Percentiles rank a stretch among this genome's conserved stretches.
Conservation (phyloP, 805 yeast species). For the Zygosaccharomyces lentus region DNA sequence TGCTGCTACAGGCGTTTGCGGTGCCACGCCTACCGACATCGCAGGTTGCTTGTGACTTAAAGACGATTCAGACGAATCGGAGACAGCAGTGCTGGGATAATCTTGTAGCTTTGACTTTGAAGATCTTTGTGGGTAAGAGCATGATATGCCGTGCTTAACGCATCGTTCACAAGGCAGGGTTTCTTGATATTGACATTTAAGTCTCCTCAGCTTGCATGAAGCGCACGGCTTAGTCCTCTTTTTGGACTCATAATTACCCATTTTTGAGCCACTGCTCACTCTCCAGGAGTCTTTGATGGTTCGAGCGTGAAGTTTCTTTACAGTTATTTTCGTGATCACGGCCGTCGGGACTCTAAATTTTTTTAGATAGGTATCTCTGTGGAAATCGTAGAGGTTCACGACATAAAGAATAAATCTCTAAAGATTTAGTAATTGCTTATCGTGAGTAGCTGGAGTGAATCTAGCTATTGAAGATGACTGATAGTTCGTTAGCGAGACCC, state of each 20-base stretch:
- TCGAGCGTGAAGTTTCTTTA: not conserved
- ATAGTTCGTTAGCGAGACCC: too few relatives aligned
- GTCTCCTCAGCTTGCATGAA: conserved; percentile 57
- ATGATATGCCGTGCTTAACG: conserved; percentile 45
- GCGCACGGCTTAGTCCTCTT: conserved; percentile 54
- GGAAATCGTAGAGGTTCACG: not conserved
- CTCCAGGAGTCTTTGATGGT: not conserved
- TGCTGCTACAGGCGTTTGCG: not conserved
- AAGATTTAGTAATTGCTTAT: not conserved
- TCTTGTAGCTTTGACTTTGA: not conserved
- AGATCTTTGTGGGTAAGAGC: conserved; percentile 45
- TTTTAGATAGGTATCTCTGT: not conserved
- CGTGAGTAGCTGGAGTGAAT: too few relatives aligned
- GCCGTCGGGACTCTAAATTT: not conserved
- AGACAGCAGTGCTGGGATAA: not conserved
- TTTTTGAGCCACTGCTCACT: conserved; percentile 2
- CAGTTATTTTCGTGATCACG: not conserved
- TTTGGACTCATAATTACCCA: conserved; percentile 19
- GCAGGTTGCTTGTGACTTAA: not conserved
- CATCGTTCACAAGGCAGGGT: conserved; percentile 57
- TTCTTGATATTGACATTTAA: conserved; percentile 51
- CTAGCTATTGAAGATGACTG: too few relatives aligned
- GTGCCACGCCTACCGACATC: not conserved
- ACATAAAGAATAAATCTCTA: not conserved
- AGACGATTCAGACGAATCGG: not conserved